These are phyloP conservation scores for Tricladium varicosporioides DNA, from an alignment of 2,329 filamentous ascomycete species.

Conservation along the genomic window DNA sequence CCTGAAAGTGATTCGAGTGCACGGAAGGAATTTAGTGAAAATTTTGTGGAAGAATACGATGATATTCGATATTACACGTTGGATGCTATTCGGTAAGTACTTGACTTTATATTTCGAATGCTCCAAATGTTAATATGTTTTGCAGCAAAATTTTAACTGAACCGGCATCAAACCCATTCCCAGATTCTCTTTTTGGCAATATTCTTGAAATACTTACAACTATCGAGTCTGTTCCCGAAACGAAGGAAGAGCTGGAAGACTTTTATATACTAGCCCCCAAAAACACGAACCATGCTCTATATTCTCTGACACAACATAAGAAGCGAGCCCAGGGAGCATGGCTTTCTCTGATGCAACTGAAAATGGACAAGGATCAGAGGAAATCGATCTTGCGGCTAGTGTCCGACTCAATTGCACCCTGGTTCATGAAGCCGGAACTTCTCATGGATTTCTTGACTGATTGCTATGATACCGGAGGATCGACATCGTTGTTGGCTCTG, in stretches of 20 bases:
- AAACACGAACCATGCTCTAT: conserved; percentile 65
- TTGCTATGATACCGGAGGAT: conserved; percentile 83
- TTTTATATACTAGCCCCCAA: conserved; percentile 66
- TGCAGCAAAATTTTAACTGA: conserved; percentile 37
- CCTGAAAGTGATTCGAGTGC: conserved; percentile 55
- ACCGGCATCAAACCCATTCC: conserved; percentile 28
- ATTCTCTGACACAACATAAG: conserved; percentile 69
- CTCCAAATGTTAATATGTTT: conserved; percentile 12
- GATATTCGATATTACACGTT: conserved; percentile 86
- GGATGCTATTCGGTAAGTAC: conserved; percentile 65
- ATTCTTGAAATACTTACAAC: conserved; percentile 61
- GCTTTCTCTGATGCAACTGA: conserved; percentile 71
- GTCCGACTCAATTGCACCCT: conserved; percentile 77
- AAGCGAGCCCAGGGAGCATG: conserved; percentile 82
- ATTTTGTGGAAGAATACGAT: conserved; percentile 76
- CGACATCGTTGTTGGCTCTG: conserved; percentile 81
- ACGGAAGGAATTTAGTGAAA: conserved; percentile 72
- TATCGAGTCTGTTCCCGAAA: conserved; percentile 69
- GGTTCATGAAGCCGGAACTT: conserved; percentile 84
- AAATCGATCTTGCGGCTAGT: conserved; percentile 77
- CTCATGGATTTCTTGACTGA: conserved; percentile 97
- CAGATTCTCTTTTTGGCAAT: conserved; percentile 44
- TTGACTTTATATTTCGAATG: background rate
- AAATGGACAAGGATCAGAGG: conserved; percentile 68
- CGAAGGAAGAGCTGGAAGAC: conserved; percentile 62